phyloP scores from a whole-genome alignment of 305 asterid genomes.

The Plantago coronopus region DNA sequence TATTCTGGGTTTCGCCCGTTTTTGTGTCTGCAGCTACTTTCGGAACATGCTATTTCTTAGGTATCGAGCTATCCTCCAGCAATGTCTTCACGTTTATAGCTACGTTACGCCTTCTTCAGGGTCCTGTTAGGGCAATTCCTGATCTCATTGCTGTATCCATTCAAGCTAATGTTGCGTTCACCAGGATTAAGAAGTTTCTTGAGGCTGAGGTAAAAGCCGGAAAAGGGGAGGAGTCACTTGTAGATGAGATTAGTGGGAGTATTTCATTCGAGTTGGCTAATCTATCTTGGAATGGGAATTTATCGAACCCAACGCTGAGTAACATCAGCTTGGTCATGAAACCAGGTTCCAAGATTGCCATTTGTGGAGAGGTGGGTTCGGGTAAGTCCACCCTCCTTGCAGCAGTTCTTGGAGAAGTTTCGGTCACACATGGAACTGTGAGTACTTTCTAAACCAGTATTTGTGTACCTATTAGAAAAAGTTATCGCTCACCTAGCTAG shows the following conservation, averaged over 20 bases:
- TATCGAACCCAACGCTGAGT: slow-evolving; percentile 45
- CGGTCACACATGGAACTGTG: slow-evolving; percentile 68
- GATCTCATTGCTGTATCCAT: slow-evolving; percentile 80
- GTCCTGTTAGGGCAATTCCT: slow-evolving; percentile 80
- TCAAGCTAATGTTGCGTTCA: slow-evolving; percentile 82
- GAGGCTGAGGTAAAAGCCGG: slow-evolving; percentile 66
- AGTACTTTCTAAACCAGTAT: too few relatives aligned
- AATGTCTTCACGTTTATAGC: slow-evolving; percentile 92
- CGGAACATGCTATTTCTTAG: slow-evolving; percentile 79
- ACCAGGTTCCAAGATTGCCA: slow-evolving; percentile 72
- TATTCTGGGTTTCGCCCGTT: slow-evolving; percentile 90
- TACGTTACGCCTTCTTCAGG: slow-evolving; percentile 82
- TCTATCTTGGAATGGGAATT: slow-evolving; percentile 75
- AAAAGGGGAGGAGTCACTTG: slow-evolving; percentile 31
- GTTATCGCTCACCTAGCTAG: too few relatives aligned
- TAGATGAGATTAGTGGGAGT: slow-evolving; percentile 23
- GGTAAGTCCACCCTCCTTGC: slow-evolving; percentile 92
- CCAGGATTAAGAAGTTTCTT: slow-evolving; percentile 66
- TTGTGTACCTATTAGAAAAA: too few relatives aligned
- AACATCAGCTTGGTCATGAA: slow-evolving; percentile 50
- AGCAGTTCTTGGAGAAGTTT: slow-evolving; percentile 87
- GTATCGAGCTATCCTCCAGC: slow-evolving; percentile 62
- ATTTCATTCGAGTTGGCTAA: slow-evolving; percentile 51
- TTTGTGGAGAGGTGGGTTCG: slow-evolving; percentile 98
- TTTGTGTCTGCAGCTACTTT: slow-evolving; percentile 86